These are phyloP conservation scores for Jasminum sambac DNA, from an alignment of 257 asterid species.

Conservation along the genomic window DNA sequence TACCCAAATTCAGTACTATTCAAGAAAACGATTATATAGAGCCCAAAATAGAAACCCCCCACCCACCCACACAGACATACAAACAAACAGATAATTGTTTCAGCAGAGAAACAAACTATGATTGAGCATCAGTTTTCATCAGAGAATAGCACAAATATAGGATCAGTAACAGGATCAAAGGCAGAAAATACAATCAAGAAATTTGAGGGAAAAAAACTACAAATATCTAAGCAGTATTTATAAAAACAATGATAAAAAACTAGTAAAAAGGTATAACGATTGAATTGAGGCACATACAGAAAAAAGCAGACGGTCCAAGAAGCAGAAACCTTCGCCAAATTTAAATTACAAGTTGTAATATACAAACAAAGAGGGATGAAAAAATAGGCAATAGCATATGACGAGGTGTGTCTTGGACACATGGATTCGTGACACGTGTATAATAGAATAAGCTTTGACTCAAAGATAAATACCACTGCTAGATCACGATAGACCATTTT, in stretches of 20 bases:
- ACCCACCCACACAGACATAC: not conserved
- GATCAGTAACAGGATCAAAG: constrained; percentile 7
- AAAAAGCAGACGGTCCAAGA: constrained; percentile 7
- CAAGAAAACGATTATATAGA: not conserved
- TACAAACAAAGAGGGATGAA: not conserved
- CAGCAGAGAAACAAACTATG: not conserved
- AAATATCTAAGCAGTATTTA: not conserved
- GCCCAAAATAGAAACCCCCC: not conserved
- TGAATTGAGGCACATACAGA: constrained; percentile 25
- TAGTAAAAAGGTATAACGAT: not conserved
- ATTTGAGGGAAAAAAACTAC: not conserved
- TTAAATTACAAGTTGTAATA: not conserved
- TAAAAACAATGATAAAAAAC: not conserved
- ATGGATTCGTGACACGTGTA: constrained; percentile 35
- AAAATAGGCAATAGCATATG: not conserved
- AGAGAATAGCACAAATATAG: not conserved
- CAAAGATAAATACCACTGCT: constrained; percentile 1
- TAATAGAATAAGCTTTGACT: constrained; percentile 20
- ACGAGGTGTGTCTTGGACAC: not conserved
- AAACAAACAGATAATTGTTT: constrained; percentile 6
- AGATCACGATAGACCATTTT: not conserved
- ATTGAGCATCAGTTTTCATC: not conserved
- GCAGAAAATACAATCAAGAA: constrained; percentile 15
- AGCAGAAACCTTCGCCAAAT: constrained; percentile 15
- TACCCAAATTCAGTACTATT: not conserved